Percentiles rank a stretch among this genome's conserved stretches.
Conservation (phyloP, 495 filamentous ascomycete species). For the Thozetella sp. region DNA sequence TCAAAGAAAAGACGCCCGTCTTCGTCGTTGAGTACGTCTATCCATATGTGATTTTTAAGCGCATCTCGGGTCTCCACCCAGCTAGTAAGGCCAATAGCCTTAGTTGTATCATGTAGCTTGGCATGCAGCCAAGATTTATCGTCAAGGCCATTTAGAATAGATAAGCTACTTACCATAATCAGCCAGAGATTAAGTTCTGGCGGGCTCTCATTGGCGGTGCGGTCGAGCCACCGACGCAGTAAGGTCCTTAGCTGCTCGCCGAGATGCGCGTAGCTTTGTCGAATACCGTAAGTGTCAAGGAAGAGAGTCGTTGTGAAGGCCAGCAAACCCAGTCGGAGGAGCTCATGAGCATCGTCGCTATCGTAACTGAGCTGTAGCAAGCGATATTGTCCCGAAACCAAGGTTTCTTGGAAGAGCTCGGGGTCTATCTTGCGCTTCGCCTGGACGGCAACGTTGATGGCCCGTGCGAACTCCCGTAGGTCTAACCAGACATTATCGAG, state of each 20-base stretch:
- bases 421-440: background rate
- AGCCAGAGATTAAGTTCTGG: background rate
- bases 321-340: background rate
- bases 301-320: background rate
- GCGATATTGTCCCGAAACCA: background rate
- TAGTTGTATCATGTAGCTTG: background rate
- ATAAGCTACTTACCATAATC: background rate
- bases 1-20: background rate
- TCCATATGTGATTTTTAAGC: background rate
- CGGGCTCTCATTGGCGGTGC: background rate
- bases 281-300: background rate
- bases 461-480: background rate
- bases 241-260: background rate
- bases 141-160: background rate
- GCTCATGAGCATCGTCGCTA: background rate
- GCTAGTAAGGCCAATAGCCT: background rate
- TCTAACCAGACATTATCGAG: background rate
- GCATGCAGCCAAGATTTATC: background rate
- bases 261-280: background rate
- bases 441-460: background rate
- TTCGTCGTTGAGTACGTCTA: background rate
- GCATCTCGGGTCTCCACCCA: background rate
- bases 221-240: background rate
- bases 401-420: background rate
- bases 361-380: background rate